Base-by-base conservation (phyloP, 2,329 filamentous ascomycete genomes). In the Paracamarosporium sp. region DNA sequence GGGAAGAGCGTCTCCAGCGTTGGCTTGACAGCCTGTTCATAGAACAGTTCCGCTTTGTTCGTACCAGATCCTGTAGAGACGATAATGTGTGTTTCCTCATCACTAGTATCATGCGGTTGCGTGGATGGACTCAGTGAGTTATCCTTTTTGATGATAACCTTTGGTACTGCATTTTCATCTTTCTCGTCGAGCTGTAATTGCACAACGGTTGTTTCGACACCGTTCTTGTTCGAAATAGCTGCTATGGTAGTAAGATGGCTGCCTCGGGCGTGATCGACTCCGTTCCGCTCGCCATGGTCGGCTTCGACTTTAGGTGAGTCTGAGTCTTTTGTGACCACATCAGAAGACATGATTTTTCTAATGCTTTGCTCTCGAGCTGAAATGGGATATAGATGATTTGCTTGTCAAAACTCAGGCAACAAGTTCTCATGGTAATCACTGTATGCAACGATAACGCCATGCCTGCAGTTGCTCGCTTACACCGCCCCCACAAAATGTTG, bases 41-140 rank as follows among this genome's bases (percentile, higher is more conserved):
- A 81, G 65, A 82, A 81, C 0, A 50, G 36, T 6, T 66, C 57
- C 17, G 80, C 81, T 41, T 75, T 69, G 4, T 73, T 72, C 12
- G 76, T 79, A 2, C 81, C 81, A 2, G 81, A 82, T 22, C 72
- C 75, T 15, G 75, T 76, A 2, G 81, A 83, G 15, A 82, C 66
- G 33, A 83, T 69, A 45, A 82, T 67, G 57, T 82, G 78, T 6
- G 76, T 73, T 50, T 71, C 68, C 22, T 62, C 52, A n/a, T 63
- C 53, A 38, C 56, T 61, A 1, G 57, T 43, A 27, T 57, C 50
- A 24, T 48, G 50, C 6, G 12, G 24, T 17, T 41, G 52, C 36
- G n/a, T 38, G 4, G 36, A 22, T 40, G 36, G 36, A 9, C 41
- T 70, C 47, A 24, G 65, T n/a, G 20, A 62, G 44, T 22, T 63